Base-by-base conservation (phyloP, 1,139 yeast genomes). In the Nadsonia starkeyi-henricii region DNA sequence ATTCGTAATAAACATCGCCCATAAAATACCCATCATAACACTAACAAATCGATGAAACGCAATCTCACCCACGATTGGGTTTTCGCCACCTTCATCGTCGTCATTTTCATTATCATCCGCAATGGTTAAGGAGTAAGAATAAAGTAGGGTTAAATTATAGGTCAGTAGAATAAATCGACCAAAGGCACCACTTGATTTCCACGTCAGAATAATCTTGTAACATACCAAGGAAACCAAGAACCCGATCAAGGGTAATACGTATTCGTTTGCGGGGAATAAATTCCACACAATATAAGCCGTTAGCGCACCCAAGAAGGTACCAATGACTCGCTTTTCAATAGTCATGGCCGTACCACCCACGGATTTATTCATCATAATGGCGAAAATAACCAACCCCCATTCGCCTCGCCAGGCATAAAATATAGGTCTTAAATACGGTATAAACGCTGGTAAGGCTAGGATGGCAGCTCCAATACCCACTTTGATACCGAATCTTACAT, bases 341-440 rank as follows among this genome's bases (percentile, higher is more conserved):
- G 93, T 81, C 77, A 80, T 78, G 17, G 85, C 74, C 0, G 95
- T 85, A 0, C 94, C 94, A 15, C 95, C 95, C n/a, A 84, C 69
- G 0, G 89, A 81, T 59, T 84, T 84, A 58, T 81, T 83, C 91
- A 85, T 84, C 70, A 85, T 83, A 50, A 85, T 81, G 56, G 85
- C 79, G 58, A 79, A 85, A 0, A 89, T 79, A 15, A 84, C 82
- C 41, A 85, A 66, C 0, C 88, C 81, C 95, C 95, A 85, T 62
- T 85, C 95, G 17, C 84, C 81, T 55, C 91, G 67, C 88, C 89
- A 84, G 47, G 69, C 71, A 46, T 68, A 72, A 57, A 84, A 85
- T 0, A 63, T 54, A 5, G 70, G 69, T 49, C 79, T 70, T 0
- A 86, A 74, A 3, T 62, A 60, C 1, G 81, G 79, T 41, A 77